These are phyloP conservation scores for Zopfia rhizophila DNA, from an alignment of 2,329 filamentous ascomycete genomes.

Conservation along the genomic window DNA sequence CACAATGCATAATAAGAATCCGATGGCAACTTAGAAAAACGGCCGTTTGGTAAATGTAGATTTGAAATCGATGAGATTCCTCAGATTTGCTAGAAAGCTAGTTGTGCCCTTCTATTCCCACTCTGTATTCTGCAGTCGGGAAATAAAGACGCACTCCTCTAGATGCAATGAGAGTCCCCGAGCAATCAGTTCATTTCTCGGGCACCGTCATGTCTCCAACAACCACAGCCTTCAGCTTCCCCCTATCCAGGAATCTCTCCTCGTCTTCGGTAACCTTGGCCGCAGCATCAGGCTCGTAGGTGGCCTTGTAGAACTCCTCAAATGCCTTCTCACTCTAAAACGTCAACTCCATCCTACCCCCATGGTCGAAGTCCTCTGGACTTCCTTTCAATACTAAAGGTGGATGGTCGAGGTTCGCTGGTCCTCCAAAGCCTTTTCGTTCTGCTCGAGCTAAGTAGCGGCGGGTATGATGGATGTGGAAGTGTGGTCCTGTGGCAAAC, in stretches of 20 bases:
- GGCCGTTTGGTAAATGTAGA: no score
- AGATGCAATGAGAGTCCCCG: no score
- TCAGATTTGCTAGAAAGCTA: no score
- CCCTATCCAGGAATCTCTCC: conserved; percentile 33
- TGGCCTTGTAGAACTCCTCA: conserved; percentile 35
- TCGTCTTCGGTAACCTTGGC: conserved; percentile 36
- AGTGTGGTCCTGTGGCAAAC: conserved; percentile 28
- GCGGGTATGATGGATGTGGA: conserved; percentile 35
- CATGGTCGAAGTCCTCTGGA: conserved; percentile 35
- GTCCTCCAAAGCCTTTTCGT: conserved; percentile 38
- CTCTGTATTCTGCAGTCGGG: no score
- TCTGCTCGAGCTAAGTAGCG: conserved; percentile 39
- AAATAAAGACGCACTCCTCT: no score
- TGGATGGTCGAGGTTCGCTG: conserved; percentile 35
- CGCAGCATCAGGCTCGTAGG: conserved; percentile 35
- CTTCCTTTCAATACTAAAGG: conserved; percentile 34
- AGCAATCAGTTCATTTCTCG: no score
- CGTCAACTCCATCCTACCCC: conserved; percentile 37
- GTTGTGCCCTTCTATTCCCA: no score
- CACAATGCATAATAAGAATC: no score
- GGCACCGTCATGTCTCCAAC: conserved; percentile 37
- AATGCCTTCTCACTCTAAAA: conserved; percentile 36
- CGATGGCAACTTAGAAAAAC: no score
- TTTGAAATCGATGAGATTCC: no score
- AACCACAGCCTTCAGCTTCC: conserved; percentile 34